Evolutionary conservation across 805 yeast species (phyloP).

Genomic region (Spencermartinsiella europaea): DNA sequence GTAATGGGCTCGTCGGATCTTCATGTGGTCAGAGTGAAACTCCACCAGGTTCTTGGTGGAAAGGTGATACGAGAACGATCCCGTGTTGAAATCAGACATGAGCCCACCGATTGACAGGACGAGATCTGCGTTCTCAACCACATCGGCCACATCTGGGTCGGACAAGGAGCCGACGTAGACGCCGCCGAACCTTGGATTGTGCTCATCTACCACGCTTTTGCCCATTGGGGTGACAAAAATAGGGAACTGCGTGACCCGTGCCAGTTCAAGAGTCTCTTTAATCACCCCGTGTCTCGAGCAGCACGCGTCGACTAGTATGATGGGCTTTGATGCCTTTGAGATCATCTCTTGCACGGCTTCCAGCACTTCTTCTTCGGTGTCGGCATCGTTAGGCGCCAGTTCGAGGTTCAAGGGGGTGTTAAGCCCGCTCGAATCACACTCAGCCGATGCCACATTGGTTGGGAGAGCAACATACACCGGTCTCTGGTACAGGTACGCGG

Average conservation of each 20-base stretch:
- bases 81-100: slow-evolving; percentile 85
- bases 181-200: slow-evolving; percentile 71
- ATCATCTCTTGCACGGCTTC: slow-evolving; percentile 49
- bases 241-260: slow-evolving; percentile 68
- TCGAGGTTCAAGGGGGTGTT: slow-evolving; percentile 61
- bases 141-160: slow-evolving; percentile 61
- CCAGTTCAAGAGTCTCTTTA: slow-evolving; percentile 57
- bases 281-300: slow-evolving; percentile 70
- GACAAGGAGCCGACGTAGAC: slow-evolving; percentile 82
- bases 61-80: slow-evolving; percentile 60
- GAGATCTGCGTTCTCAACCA: slow-evolving; percentile 71
- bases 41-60: slow-evolving; percentile 50
- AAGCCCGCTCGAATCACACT: slow-evolving; percentile 52
- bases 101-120: slow-evolving; percentile 76
- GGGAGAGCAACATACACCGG: slow-evolving; percentile 83
- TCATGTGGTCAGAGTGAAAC: slow-evolving; percentile 52
- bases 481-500: slow-evolving; percentile 66
- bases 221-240: slow-evolving; percentile 89
- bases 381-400: slow-evolving; percentile 52
- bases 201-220: slow-evolving; percentile 72
- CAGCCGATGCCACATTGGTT: slow-evolving; percentile 68
- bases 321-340: slow-evolving; percentile 57
- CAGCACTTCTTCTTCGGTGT: slow-evolving; percentile 60
- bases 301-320: slow-evolving; percentile 82
- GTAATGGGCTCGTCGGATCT: slow-evolving; percentile 46